phyloP scores from a whole-genome alignment of 331 rosid genomes.

The Pyracantha coccinea region DNA sequence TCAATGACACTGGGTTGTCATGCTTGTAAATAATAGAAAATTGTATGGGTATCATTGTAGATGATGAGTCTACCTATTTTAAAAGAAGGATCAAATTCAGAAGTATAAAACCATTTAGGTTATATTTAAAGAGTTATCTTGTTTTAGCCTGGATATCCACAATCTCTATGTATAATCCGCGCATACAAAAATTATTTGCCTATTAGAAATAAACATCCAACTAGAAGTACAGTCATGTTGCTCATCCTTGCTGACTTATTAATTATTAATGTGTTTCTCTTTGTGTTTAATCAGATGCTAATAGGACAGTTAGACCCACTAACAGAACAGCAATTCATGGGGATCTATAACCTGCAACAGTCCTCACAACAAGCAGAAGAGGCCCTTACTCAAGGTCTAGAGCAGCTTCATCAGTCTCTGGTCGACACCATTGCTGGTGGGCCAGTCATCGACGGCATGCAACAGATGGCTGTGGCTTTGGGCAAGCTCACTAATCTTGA shows the following conservation, averaged over 20 bases:
- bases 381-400: slow-evolving; percentile 76
- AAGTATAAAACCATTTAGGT: too few species aligned
- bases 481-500: slow-evolving; percentile 68
- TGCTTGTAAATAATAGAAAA: too few species aligned
- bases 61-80: too few species aligned
- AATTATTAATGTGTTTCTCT: neutral
- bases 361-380: slow-evolving; percentile 81
- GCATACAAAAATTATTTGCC: neutral
- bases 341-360: slow-evolving; percentile 49
- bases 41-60: too few species aligned
- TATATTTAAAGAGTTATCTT: too few species aligned
- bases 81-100: too few species aligned
- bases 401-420: slow-evolving; percentile 74
- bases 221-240: neutral
- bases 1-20: too few species aligned
- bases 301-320: slow-evolving; percentile 72
- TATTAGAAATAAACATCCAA: neutral
- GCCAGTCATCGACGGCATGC: slow-evolving; percentile 46
- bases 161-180: neutral
- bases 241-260: neutral
- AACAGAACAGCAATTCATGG: slow-evolving; percentile 78
- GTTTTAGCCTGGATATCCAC: too few species aligned
- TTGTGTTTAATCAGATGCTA: slow-evolving; percentile 38
- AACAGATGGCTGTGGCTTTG: slow-evolving; percentile 77
- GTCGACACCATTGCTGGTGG: slow-evolving; percentile 59